Evolutionary conservation across 257 asterid genomes (phyloP).

Genomic region (Marsdenia floribunda): DNA sequence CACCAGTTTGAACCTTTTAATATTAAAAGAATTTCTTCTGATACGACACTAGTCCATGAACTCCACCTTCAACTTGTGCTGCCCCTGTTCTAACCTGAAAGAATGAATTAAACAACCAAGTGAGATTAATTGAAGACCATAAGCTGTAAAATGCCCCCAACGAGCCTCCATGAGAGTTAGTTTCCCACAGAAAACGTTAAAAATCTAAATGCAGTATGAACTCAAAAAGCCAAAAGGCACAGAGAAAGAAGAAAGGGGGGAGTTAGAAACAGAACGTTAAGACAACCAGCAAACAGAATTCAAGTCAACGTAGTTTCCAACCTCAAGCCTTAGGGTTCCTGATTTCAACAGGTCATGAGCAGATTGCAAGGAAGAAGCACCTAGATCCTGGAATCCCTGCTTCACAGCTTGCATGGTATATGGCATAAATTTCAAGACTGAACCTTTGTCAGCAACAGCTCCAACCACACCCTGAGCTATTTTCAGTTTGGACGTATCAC

Average conservation of each 20-base stretch:
- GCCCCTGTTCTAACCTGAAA: constrained; percentile 77
- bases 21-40: constrained; percentile 44
- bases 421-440: constrained; percentile 70
- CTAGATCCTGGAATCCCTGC: constrained; percentile 96
- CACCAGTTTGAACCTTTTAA: constrained; percentile 64
- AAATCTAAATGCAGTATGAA: not conserved
- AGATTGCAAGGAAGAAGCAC: constrained; percentile 80
- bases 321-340: constrained; percentile 71
- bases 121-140: not conserved
- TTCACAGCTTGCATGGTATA: constrained; percentile 86
- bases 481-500: constrained; percentile 77
- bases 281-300: not conserved
- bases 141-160: not conserved
- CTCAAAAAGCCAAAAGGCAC: not conserved
- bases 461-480: constrained; percentile 97
- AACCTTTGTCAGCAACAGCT: constrained; percentile 82
- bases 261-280: not conserved
- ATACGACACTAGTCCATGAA: constrained; percentile 66
- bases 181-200: not conserved
- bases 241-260: not conserved
- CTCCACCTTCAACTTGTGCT: constrained; percentile 78
- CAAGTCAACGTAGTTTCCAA: constrained; percentile 17
- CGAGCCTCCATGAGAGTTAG: not conserved
- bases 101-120: constrained; percentile 18
- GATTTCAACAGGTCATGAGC: constrained; percentile 78